Evolutionary conservation across 2,329 filamentous ascomycete genomes (phyloP), one percentile per base, ranked within the genome.

Genomic region (Fusarium pseudoanthophilum): DNA sequence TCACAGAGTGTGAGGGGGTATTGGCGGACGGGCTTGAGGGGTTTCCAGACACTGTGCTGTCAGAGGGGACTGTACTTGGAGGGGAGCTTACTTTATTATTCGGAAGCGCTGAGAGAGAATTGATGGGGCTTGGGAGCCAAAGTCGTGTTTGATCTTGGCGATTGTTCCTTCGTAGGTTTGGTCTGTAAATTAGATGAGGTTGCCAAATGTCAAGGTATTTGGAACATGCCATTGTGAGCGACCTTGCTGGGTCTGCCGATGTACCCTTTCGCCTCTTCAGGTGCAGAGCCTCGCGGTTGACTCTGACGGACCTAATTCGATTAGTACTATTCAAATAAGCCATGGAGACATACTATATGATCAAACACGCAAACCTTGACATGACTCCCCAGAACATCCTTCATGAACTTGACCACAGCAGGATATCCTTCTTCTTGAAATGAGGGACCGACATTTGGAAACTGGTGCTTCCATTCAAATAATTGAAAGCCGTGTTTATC

Each of bases 311-410:
- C 46, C 46, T 49, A 11, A 1, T 7, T 2, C 0, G 0, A 9
- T 49, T 14, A 49, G 15, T 0, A 3, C 8, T 46, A 26, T 7
- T 18, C 5, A 28, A 24, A 28, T 1, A 28, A 4, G 2, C 24
- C 11, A 24, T 1, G 11, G 46, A 18, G 26, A n/a, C 46, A 16
- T 49, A 49, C 46, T 6, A 49, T 49, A 7, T 49, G 28, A 32
- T 49, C 46, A 49, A 49, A 49, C 0, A 49, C 46, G 4, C 46
- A 49, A 49, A 32, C 28, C 6, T 49, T n/a, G 28, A 49, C 46
- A n/a, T 49, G 46, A 6, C 28, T 32, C 4, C 46, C 46, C 0
- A 49, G 15, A 18, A 32, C 14, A 0, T 49, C 28, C 1, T 49
- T 49, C 28, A 49, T 32, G 18, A 32, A 49, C 5, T 49, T n/a